phyloP scores from a whole-genome alignment of 352 stramenopile species.

The Phytopythium vexans region DNA sequence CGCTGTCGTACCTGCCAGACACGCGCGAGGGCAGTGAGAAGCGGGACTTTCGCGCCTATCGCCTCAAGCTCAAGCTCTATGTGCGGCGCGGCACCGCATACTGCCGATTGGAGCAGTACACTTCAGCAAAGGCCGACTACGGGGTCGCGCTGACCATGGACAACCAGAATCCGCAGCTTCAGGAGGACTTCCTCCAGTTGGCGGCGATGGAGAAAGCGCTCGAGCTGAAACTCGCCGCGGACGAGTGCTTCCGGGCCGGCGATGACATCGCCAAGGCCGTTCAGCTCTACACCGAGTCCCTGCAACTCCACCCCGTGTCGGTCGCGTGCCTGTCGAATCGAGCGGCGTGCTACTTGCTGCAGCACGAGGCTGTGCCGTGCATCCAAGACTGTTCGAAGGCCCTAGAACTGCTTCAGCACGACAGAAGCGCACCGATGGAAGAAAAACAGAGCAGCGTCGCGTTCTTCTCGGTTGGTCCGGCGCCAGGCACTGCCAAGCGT shows the following conservation, averaged over 20 bases:
- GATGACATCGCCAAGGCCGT: conserved; percentile 38
- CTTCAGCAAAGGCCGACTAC: conserved; percentile 74
- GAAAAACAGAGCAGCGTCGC: conserved; percentile 22
- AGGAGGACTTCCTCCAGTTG: conserved; percentile 68
- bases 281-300: conserved; percentile 51
- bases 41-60: conserved; percentile 37
- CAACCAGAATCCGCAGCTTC: conserved; percentile 57
- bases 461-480: conserved; percentile 55
- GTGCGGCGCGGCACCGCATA: conserved; percentile 68
- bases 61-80: conserved; percentile 73
- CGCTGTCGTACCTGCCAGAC: conserved; percentile 63
- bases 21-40: conserved; percentile 32
- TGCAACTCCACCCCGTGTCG: conserved; percentile 52
- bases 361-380: conserved; percentile 44
- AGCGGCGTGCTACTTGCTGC: conserved; percentile 58
- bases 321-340: conserved; percentile 78
- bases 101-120: conserved; percentile 56
- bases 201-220: conserved; percentile 52
- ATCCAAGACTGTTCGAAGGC: conserved; percentile 59
- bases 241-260: conserved; percentile 35
- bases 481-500: conserved; percentile 50
- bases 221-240: conserved; percentile 44
- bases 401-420: conserved; percentile 54
- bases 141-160: conserved; percentile 76
- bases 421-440: conserved; percentile 1